phyloP scores from a whole-genome alignment of 169 alveolate species.

The Eimeria acervulina region DNA sequence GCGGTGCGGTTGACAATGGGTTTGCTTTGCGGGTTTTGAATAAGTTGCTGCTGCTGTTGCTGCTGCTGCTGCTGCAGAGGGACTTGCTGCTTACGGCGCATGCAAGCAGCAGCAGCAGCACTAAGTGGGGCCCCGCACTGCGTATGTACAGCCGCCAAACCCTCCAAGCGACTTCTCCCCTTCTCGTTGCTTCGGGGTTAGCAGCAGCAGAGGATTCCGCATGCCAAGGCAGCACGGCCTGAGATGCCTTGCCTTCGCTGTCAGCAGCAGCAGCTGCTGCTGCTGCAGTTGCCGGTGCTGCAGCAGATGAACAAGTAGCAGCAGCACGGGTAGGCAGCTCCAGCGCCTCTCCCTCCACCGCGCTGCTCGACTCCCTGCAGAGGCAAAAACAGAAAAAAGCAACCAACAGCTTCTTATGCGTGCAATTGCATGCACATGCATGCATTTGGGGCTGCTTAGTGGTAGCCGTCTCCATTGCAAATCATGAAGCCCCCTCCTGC shows the following conservation, averaged over 20 bases:
- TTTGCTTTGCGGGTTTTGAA: neutral
- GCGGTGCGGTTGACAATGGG: neutral
- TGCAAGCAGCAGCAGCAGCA: constrained; percentile 2
- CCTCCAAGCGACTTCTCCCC: constrained; percentile 31
- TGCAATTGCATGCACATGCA: neutral
- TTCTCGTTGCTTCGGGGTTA: constrained; percentile 30
- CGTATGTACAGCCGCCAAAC: constrained; percentile 62
- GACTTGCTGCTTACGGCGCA: constrained; percentile 20
- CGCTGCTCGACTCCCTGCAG: neutral
- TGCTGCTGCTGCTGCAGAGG: constrained; percentile 15
- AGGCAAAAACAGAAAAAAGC: neutral
- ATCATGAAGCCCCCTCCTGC: too few species aligned
- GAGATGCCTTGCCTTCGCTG: neutral
- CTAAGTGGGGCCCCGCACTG: constrained; percentile 50
- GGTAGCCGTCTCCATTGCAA: too few species aligned
- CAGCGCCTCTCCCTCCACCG: neutral
- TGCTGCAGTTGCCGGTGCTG: neutral
- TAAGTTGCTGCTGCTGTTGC: neutral
- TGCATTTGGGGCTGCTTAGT: neutral
- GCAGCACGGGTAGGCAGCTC: neutral
- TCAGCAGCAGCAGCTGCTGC: constrained; percentile 22
- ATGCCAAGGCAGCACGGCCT: neutral
- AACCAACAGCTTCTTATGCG: neutral
- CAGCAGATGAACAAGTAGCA: neutral
- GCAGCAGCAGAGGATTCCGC: constrained; percentile 1